phyloP scores from a whole-genome alignment of 2,329 filamentous ascomycete genomes.

The Botrytis porri region DNA sequence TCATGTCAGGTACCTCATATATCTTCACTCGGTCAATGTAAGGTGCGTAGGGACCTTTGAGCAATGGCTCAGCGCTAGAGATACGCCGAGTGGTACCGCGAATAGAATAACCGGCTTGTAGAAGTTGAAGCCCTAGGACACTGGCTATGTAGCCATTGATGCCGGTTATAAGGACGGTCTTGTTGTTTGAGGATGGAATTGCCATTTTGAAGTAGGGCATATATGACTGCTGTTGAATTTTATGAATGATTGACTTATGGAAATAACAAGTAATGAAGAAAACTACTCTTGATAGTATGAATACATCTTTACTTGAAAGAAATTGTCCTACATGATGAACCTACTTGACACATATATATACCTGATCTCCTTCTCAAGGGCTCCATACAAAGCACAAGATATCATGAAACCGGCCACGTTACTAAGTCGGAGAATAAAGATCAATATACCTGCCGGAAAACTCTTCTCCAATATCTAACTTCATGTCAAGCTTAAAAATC shows the following conservation, averaged over 20 bases:
- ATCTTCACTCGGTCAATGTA: constrained; percentile 34
- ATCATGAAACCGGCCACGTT: not conserved
- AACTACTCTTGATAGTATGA: not conserved
- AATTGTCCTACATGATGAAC: not conserved
- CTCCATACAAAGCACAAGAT: not conserved
- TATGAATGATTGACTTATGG: not conserved
- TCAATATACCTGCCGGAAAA: not conserved
- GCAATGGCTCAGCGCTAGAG: constrained; percentile 28
- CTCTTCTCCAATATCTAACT: not conserved
- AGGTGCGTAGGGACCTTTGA: constrained; percentile 33
- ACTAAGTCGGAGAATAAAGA: not conserved
- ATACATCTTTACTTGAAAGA: not conserved
- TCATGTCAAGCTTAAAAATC: not conserved
- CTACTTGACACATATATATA: not conserved
- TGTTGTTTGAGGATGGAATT: constrained; percentile 30
- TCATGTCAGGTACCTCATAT: constrained; percentile 35
- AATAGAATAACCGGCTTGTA: constrained; percentile 35
- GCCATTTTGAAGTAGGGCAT: constrained; percentile 24
- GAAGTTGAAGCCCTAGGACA: constrained; percentile 31
- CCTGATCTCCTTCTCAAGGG: not conserved
- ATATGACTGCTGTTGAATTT: not conserved
- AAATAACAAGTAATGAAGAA: not conserved
- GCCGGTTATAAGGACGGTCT: constrained; percentile 38
- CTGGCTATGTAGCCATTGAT: constrained; percentile 39
- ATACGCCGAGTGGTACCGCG: constrained; percentile 35